Base-by-base conservation (phyloP, 2,329 filamentous ascomycete species). In the Orbilia javanica region DNA sequence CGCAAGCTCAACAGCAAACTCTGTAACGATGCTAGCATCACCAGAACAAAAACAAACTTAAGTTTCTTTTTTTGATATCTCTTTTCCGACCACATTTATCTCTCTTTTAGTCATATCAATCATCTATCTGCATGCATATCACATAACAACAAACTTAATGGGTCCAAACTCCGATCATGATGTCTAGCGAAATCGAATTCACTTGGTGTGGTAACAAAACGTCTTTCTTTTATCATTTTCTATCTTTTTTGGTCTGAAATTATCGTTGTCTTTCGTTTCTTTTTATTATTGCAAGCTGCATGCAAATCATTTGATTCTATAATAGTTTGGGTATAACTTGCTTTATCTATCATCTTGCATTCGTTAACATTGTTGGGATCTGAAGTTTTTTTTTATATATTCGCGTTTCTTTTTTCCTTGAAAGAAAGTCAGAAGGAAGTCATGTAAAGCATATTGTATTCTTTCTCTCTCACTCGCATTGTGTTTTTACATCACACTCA, bases 121-220 rank as follows among this genome's bases (percentile, higher is more conserved):
- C 52, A 55, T 55, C 39, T 52, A 50, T 66, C 63, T 69, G 55
- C 66, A 70, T 71, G 60, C 62, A 55, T 67, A 48, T 36, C 68
- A 66, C n/a, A 72, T 44, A 55, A 73, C 29, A 62, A 60, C 55
- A 70, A 39, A 71, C 67, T 78, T 78, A 78, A 78, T 78, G 74
- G 74, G 57, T 78, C 55, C 66, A 66, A 72, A 57, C 71, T 75
- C 70, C 64, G 71, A 60, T 78, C 74, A 78, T 78, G 74, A 78
- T 78, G 74, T 78, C 74, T 78, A 78, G 74, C 74, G 74, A 78
- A 73, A 73, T 73, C 69, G 69, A 73, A 66, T 66, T 66, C 69
- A 42, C 44, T 63, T 64, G 50, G 67, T 71, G 73, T 78, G 67
- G 74, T 78, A 72, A 78, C 74, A 78, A 78, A 78, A 67, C 46